Evolutionary conservation across 306 rosid genomes (phyloP).

Genomic region (Casuarina equisetifolia): DNA sequence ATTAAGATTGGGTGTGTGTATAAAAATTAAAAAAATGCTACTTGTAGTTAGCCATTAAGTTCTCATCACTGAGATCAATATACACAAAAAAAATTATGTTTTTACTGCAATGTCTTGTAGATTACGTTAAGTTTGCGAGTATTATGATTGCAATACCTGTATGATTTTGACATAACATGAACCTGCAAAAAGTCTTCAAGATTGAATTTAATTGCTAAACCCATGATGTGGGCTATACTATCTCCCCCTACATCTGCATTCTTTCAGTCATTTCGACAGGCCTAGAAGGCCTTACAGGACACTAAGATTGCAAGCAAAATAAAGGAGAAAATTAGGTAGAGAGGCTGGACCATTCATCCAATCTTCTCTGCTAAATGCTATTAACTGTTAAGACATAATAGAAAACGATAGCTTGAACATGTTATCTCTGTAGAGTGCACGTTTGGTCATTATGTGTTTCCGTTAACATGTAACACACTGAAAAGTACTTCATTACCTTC

Average conservation of each 20-base stretch:
- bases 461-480: too few species aligned
- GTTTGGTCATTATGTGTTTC: too few species aligned
- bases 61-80: too few species aligned
- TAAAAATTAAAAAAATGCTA: too few species aligned
- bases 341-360: background rate
- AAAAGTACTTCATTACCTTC: slow-evolving; percentile 33
- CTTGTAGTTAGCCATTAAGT: too few species aligned
- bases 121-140: too few species aligned
- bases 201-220: background rate
- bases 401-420: background rate
- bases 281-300: background rate
- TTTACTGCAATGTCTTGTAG: too few species aligned
- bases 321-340: background rate
- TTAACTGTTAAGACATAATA: background rate
- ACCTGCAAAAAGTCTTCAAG: background rate
- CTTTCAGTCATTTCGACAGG: background rate
- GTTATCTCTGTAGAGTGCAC: too few species aligned
- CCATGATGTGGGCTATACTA: background rate
- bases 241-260: background rate
- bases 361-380: background rate
- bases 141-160: too few species aligned
- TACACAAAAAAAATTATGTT: too few species aligned
- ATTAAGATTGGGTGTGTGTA: too few species aligned
- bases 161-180: background rate
- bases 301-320: too few species aligned